Evolutionary conservation across 768 basidiomycete species (phyloP).

Genomic region (Lactifluus rugatus): DNA sequence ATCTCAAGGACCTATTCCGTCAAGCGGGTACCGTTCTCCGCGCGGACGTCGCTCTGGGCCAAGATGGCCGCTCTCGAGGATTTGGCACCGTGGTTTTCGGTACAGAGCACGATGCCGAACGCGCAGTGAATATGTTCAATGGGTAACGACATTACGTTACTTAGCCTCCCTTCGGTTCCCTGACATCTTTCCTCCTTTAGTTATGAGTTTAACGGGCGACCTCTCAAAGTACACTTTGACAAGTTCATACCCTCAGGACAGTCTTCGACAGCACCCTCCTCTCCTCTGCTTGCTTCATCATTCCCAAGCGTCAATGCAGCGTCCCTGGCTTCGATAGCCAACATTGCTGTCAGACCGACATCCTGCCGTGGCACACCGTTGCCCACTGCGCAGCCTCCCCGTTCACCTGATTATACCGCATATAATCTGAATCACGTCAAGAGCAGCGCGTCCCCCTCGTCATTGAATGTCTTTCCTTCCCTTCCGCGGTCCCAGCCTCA

Average conservation of each 20-base stretch:
- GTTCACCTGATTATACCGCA: constrained; percentile 5
- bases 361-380: constrained; percentile 5
- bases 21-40: constrained; percentile 83
- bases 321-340: constrained; percentile 4
- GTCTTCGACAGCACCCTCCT: constrained; percentile 16
- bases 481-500: constrained; percentile 10
- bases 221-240: constrained; percentile 87
- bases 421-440: background rate
- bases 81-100: constrained; percentile 89
- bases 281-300: constrained; percentile 3
- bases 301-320: background rate
- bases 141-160: constrained; percentile 46
- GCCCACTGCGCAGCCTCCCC: background rate
- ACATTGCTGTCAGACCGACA: background rate
- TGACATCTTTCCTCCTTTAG: constrained; percentile 31
- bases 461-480: constrained; percentile 2
- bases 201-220: constrained; percentile 80
- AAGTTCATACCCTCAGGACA: constrained; percentile 46
- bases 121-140: constrained; percentile 81
- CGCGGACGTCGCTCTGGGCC: constrained; percentile 83
- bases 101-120: constrained; percentile 72
- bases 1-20: constrained; percentile 91
- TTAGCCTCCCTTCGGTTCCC: background rate
- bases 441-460: background rate
- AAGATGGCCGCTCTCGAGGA: constrained; percentile 82